Conservation (phyloP, 2,329 filamentous ascomycete genomes). For the Colletotrichum sp. region DNA sequence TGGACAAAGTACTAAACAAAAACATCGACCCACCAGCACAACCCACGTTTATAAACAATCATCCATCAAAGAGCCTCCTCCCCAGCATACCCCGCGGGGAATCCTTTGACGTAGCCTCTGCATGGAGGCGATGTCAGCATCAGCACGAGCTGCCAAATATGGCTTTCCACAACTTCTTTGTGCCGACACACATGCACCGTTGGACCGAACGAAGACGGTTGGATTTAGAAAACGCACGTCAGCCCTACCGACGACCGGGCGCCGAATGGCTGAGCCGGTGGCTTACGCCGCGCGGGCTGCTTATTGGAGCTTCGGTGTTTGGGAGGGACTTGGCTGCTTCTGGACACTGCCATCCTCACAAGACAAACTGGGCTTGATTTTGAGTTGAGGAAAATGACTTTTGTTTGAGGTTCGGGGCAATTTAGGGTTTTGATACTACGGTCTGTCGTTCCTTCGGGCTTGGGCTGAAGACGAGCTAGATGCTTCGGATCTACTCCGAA, state of each 20-base stretch:
- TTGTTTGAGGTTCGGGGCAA: background rate
- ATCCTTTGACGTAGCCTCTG: background rate
- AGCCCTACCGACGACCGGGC: background rate
- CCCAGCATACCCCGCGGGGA: background rate
- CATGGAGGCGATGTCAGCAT: background rate
- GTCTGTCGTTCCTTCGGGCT: background rate
- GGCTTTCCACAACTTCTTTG: background rate
- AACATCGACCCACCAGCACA: accelerated
- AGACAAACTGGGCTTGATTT: background rate
- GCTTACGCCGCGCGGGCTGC: background rate
- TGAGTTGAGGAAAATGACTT: background rate
- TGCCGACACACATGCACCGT: background rate
- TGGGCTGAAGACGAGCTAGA: background rate
- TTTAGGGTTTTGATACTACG: background rate
- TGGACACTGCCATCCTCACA: background rate
- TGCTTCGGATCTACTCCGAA: background rate
- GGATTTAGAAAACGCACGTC: background rate
- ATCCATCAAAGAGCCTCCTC: background rate
- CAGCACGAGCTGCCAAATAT: background rate
- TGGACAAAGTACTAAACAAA: background rate
- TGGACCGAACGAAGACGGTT: background rate
- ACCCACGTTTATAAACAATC: background rate
- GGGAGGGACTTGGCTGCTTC: background rate
- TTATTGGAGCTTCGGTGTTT: background rate
- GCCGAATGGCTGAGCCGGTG: background rate